These are phyloP conservation scores for Aphanoascus verrucosus DNA, from an alignment of 2,329 filamentous ascomycete genomes.

Conservation along the genomic window DNA sequence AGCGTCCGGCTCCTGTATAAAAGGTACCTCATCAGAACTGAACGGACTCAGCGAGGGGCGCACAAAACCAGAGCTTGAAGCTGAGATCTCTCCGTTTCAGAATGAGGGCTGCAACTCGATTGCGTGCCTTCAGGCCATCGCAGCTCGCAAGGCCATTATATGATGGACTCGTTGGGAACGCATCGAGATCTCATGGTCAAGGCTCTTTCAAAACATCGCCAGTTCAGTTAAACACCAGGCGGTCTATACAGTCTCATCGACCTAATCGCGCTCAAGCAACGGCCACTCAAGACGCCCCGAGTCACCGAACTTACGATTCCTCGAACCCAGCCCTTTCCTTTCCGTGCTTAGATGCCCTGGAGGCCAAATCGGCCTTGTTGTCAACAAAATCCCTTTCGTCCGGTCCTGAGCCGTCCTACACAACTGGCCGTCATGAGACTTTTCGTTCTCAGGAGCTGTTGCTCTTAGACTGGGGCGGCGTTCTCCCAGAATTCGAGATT, in stretches of 20 bases:
- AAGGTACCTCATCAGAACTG: background rate
- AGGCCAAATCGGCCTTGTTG: slow-evolving; percentile 65
- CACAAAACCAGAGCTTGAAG: background rate
- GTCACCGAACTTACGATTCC: slow-evolving; percentile 19
- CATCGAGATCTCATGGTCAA: background rate
- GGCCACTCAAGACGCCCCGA: background rate
- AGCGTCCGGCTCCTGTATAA: background rate
- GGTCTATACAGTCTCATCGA: slow-evolving; percentile 8
- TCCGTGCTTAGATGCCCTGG: slow-evolving; percentile 77
- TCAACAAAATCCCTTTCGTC: slow-evolving; percentile 55
- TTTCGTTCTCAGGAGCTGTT: slow-evolving; percentile 67
- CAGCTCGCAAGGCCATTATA: slow-evolving; percentile 1
- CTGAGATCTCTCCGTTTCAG: background rate
- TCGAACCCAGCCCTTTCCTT: slow-evolving; percentile 83
- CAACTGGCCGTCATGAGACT: slow-evolving; percentile 67
- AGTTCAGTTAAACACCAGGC: background rate
- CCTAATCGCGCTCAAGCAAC: slow-evolving; percentile 10
- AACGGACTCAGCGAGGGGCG: background rate
- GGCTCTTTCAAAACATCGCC: background rate
- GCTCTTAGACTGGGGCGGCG: slow-evolving; percentile 85
- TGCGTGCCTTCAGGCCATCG: slow-evolving; percentile 13
- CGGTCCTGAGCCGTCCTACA: slow-evolving; percentile 90
- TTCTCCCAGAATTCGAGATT: slow-evolving; percentile 77
- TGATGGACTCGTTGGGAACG: background rate
- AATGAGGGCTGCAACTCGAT: slow-evolving; percentile 12